Evolutionary conservation across 495 filamentous ascomycete genomes (phyloP), one percentile per base, ranked within the genome.

Genomic region (Aspergillus biplanus): DNA sequence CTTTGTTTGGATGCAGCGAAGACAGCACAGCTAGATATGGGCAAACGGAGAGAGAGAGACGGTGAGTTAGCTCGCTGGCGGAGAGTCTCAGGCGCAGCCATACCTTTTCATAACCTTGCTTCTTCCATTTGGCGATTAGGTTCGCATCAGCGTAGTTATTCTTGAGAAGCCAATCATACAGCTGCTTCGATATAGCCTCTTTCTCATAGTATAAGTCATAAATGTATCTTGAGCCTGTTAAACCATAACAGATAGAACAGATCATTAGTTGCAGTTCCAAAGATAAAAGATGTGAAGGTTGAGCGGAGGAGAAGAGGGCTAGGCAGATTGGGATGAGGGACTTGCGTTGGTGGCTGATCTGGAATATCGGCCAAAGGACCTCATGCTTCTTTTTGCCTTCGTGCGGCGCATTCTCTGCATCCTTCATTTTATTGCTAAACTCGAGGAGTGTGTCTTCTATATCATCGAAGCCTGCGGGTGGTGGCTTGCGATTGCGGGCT

Each of bases 61-160:
- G 21, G 21, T 27, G 21, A 27, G 21, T 27, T 27, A 27, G 21
- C 21, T 61, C n/a, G 53, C 21, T 53, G 16, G n/a, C 21, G 48
- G 13, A 27, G 18, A 46, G 27, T 21, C 46, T 53, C 32, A 27
- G 33, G n/a, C 21, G 32, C 6, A 21, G 4, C 21, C 82, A 52
- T 76, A 92, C 90, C 87, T 98, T 97, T 78, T 98, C 95, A 77
- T 99, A 99, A 21, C 95, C 96, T 70, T 94, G 90, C 79, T 98
- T 99, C 85, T 99, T 99, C 95, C 95, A 99, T 79, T 99, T 98
- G 15, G 95, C 95, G 71, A 99, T 98, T 65, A 99, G 79, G 74
- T 90, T 93, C 18, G 90, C 86, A 80, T 99, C 95, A 9, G 92
- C 95, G 74, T 99, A 98, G 52, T 88, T 88, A 74, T 97, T 96